Evolutionary conservation across 768 basidiomycete species (phyloP), one percentile per base, ranked within the genome.

Genomic region (Psilocybe sp.): DNA sequence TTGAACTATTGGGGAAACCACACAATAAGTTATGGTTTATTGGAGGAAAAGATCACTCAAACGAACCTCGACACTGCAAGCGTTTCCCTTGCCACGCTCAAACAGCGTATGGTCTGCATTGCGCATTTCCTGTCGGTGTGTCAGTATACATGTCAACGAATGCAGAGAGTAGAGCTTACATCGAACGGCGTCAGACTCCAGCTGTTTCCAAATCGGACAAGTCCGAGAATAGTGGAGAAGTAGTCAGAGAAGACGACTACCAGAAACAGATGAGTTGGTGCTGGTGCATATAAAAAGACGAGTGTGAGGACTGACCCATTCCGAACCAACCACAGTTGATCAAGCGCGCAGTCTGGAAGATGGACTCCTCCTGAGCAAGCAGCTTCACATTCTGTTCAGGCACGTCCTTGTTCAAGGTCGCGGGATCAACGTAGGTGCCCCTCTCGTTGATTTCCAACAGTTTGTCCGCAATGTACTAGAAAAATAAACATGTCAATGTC

Each of bases 321-420:
- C 77, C 89, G 50, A 91, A 92, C 89, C 89, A 91, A 10, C 78
- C 81, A 54, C 83, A 86, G 59, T 93, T 93, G 56, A 89, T 74
- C 10, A 92, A 71, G 3, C 88, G 80, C 0, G 89, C 81, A 4
- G 80, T 89, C 63, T 92, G 85, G 80, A 92, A 93, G n/a, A 93
- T 75, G 50, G 91, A 86, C 52, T 88, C 82, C 42, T 87, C 86
- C 57, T 87, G 85, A 7, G 61, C 71, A 23, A 71, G 38, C 2
- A 82, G 58, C 36, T 76, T 69, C 12, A 61, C 57, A 13, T 67
- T 61, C 4, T 64, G 50, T 5, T 50, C 64, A 10, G 73, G 70
- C 43, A 69, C 60, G 46, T 72, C 69, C 2, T 63, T 52, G 6
- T 70, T 62, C 16, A 86, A 60, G 1, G 55, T 72, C 23, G 70